Conservation (phyloP, 2,329 filamentous ascomycete species). For the Calonectria hawksworthii region DNA sequence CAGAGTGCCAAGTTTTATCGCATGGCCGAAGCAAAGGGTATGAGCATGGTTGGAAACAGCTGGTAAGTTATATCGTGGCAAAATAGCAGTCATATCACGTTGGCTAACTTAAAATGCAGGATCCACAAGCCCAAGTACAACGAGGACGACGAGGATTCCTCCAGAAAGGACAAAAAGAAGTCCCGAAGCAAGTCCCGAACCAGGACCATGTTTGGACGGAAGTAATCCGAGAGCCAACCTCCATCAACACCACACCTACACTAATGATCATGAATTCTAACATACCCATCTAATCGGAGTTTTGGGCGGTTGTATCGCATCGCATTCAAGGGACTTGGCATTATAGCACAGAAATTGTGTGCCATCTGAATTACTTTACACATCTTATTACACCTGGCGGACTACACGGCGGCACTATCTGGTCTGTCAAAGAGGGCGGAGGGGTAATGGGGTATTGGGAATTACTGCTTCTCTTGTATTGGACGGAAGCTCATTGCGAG, state of each 20-base stretch:
- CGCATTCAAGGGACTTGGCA: slow-evolving; percentile 32
- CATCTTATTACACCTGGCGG: slow-evolving; percentile 9
- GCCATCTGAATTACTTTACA: slow-evolving; percentile 27
- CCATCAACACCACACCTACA: slow-evolving; percentile 33
- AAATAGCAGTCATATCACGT: background rate
- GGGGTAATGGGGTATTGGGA: slow-evolving; percentile 18
- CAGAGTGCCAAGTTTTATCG: slow-evolving; percentile 94
- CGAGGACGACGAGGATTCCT: slow-evolving; percentile 67
- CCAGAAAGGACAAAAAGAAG: slow-evolving; percentile 71
- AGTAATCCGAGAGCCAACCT: slow-evolving; percentile 39
- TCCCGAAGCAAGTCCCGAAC: slow-evolving; percentile 82
- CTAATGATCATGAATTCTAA: slow-evolving; percentile 50
- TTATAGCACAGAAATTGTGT: slow-evolving; percentile 31
- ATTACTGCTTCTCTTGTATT: slow-evolving; percentile 18
- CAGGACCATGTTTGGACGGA: slow-evolving; percentile 77
- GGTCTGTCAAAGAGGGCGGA: slow-evolving; percentile 4
- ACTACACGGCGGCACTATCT: background rate
- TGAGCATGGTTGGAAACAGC: slow-evolving; percentile 98
- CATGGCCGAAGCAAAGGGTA: slow-evolving; percentile 90
- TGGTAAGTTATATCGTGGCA: slow-evolving; percentile 75
- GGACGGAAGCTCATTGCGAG: slow-evolving; percentile 29
- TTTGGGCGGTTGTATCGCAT: slow-evolving; percentile 47
- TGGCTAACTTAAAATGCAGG: slow-evolving; percentile 63
- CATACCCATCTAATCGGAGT: slow-evolving; percentile 52
- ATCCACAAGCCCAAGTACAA: slow-evolving; percentile 97